Percentiles rank a stretch among this genome's conserved stretches.
These are phyloP conservation scores for Geotrichum citri-aurantii DNA, from an alignment of 1,139 yeast species.

Conservation along the genomic window DNA sequence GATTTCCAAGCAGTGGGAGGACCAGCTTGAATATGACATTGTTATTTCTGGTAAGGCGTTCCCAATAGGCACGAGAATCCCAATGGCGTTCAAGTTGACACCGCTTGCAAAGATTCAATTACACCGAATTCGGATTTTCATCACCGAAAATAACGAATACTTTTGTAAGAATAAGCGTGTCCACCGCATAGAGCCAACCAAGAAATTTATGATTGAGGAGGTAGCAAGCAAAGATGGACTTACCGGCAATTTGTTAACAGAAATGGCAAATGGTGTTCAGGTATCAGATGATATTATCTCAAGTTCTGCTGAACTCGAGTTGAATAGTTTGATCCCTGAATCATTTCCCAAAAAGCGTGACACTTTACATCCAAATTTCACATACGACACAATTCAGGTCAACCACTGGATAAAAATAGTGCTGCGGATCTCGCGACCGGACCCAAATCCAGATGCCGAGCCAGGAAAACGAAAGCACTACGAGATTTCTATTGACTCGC, in stretches of 20 bases:
- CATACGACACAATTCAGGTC: slow-evolving; percentile 67
- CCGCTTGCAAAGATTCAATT: slow-evolving; percentile 84
- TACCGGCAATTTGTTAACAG: slow-evolving; percentile 36
- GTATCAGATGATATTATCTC: slow-evolving; percentile 34
- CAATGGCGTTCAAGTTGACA: slow-evolving; percentile 74
- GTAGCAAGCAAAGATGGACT: slow-evolving; percentile 59
- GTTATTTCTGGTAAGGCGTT: slow-evolving; percentile 83
- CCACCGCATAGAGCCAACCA: slow-evolving; percentile 85
- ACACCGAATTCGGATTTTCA: slow-evolving; percentile 76
- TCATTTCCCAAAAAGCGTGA: slow-evolving; percentile 43
- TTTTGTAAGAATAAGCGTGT: slow-evolving; percentile 80
- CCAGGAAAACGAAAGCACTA: slow-evolving; percentile 68
- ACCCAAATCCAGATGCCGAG: slow-evolving; percentile 38
- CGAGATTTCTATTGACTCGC: slow-evolving; percentile 88
- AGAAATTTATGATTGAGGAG: slow-evolving; percentile 72
- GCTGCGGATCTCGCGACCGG: slow-evolving; percentile 62
- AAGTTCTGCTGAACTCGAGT: slow-evolving; percentile 64
- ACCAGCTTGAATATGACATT: slow-evolving; percentile 80
- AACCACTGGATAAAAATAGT: slow-evolving; percentile 94
- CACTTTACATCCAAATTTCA: slow-evolving; percentile 75
- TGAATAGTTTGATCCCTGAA: slow-evolving; percentile 75
- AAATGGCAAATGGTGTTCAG: slow-evolving; percentile 34
- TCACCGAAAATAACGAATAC: slow-evolving; percentile 87
- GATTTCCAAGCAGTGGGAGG: slow-evolving; percentile 89
- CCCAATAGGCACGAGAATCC: slow-evolving; percentile 74